These are phyloP conservation scores for Juncus effusus DNA, from an alignment of 176 grass and related monocot genomes.

Conservation along the genomic window DNA sequence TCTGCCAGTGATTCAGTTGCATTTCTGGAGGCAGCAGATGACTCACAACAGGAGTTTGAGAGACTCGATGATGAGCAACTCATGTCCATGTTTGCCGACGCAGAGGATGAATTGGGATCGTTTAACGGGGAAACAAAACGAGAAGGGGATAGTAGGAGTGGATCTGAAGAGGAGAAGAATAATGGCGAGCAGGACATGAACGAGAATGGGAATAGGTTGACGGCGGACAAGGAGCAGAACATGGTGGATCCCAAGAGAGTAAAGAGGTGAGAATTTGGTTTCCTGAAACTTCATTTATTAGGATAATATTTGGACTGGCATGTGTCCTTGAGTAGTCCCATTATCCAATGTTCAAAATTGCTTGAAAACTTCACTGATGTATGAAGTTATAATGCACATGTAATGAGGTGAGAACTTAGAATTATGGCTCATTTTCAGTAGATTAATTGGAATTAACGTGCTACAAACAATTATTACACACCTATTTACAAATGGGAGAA, in stretches of 20 bases:
- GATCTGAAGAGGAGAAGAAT: constrained; percentile 41
- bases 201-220: constrained; percentile 12
- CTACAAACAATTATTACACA: no score
- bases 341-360: background rate
- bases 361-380: no score
- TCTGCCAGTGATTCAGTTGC: constrained; percentile 82
- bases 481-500: no score
- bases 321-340: no score
- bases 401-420: no score
- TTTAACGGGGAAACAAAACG: constrained; percentile 26
- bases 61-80: constrained; percentile 91
- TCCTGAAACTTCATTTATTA: constrained; percentile 9
- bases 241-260: constrained; percentile 67
- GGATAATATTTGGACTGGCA: background rate
- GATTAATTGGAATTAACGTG: no score
- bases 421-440: no score
- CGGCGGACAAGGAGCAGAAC: constrained; percentile 2
- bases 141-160: constrained; percentile 25
- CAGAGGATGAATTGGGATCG: constrained; percentile 39
- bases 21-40: constrained; percentile 66
- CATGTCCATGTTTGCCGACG: constrained; percentile 97
- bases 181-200: constrained; percentile 43
- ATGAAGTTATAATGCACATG: no score
- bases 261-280: constrained; percentile 51
- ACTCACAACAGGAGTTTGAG: constrained; percentile 57